A percentile compares a stretch with the other conserved stretches of the same genome.
Evolutionary conservation across 2,329 filamentous ascomycete species (phyloP).

Genomic region (Graphium sp.): DNA sequence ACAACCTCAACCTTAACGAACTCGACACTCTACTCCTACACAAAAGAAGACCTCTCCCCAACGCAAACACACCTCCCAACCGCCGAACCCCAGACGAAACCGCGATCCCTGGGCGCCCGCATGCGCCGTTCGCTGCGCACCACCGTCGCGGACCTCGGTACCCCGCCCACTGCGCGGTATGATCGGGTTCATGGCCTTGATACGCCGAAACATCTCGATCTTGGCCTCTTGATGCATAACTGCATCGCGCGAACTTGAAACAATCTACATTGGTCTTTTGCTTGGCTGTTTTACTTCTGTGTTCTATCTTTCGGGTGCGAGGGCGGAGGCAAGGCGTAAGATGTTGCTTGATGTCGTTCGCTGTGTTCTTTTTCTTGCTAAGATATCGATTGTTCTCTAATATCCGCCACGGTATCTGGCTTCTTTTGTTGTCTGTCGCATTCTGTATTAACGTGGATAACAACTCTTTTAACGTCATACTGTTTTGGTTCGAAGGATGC

Average conservation of each 20-base stretch:
- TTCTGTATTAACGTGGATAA: too few species aligned
- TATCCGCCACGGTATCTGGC: too few species aligned
- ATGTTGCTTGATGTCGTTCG: background rate
- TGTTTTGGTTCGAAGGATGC: too few species aligned
- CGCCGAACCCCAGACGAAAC: background rate
- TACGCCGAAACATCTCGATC: slow-evolving; percentile 5
- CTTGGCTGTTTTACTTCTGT: background rate
- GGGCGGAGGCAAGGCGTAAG: too few species aligned
- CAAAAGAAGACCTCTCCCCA: too few species aligned
- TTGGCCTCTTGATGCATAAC: slow-evolving; percentile 5
- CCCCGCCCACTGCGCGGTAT: slow-evolving; percentile 6
- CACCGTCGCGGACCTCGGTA: slow-evolving; percentile 7
- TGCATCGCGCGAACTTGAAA: slow-evolving; percentile 5
- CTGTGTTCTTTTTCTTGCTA: too few species aligned
- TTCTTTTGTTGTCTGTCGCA: too few species aligned
- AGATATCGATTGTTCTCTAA: too few species aligned
- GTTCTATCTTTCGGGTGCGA: background rate
- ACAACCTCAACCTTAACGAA: too few species aligned
- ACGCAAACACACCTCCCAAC: background rate
- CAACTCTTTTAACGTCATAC: too few species aligned
- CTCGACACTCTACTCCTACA: too few species aligned
- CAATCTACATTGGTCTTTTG: background rate
- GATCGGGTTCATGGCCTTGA: slow-evolving; percentile 6
- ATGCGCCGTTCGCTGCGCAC: slow-evolving; percentile 3
- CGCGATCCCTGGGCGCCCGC: slow-evolving; percentile 1